phyloP scores from a whole-genome alignment of 2,329 filamentous ascomycete species.

The Arthrobotrys conoides region DNA sequence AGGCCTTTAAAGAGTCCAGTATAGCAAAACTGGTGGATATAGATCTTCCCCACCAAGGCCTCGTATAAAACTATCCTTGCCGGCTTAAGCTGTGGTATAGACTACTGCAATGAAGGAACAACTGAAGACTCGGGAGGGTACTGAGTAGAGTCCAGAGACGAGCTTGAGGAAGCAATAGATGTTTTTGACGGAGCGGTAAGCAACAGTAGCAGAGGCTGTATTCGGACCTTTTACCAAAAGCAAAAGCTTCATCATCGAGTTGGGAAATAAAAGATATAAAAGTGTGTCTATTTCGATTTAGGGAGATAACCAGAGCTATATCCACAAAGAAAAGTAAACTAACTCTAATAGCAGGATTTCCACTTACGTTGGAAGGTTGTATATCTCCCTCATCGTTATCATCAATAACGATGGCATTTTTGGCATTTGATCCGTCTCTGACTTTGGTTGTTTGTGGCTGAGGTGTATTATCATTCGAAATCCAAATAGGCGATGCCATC shows the following conservation, averaged over 20 bases:
- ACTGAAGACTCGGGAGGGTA: conserved; percentile 42
- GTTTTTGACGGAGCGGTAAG: conserved; percentile 11
- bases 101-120: conserved; percentile 15
- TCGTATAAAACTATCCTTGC: conserved; percentile 10
- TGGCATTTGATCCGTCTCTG: conserved; percentile 16
- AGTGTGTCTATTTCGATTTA: background rate
- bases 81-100: conserved; percentile 27
- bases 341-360: background rate
- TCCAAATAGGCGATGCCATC: conserved; percentile 33
- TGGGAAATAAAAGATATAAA: background rate
- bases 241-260: conserved; percentile 60
- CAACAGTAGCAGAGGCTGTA: conserved; percentile 36
- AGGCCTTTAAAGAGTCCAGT: conserved; percentile 19
- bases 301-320: background rate
- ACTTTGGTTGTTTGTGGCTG: background rate
- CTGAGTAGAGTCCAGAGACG: conserved; percentile 14
- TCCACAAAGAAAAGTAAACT: background rate
- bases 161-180: conserved; percentile 15
- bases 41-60: conserved; percentile 26
- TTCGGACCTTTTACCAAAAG: conserved; percentile 61
- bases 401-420: conserved; percentile 46
- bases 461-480: conserved; percentile 2
- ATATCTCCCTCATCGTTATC: conserved; percentile 28
- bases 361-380: conserved; percentile 14
- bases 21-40: conserved; percentile 3